Percentiles rank a stretch among this genome's conserved stretches.
phyloP scores from a whole-genome alignment of 2,329 filamentous ascomycete genomes.

The Hymenoscyphus albidus region DNA sequence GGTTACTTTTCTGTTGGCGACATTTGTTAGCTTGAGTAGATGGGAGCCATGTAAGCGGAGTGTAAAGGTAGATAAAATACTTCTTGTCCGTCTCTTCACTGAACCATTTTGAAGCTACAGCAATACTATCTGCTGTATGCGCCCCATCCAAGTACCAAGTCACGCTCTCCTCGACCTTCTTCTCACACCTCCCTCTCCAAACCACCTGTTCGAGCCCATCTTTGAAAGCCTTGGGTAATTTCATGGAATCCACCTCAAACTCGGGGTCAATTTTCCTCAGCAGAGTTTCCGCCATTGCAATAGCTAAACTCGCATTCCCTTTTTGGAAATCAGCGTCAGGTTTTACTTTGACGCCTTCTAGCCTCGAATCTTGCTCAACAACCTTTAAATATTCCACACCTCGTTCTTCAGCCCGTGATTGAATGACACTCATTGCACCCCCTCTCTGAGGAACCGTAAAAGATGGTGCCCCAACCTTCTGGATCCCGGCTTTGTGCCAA shows the following conservation, averaged over 20 bases:
- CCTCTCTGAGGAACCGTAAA: conserved; percentile 53
- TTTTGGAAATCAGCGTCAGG: conserved; percentile 56
- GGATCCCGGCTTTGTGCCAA: conserved; percentile 71
- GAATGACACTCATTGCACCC: conserved; percentile 44
- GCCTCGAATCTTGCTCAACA: conserved; percentile 45
- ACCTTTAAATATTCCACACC: conserved; percentile 44
- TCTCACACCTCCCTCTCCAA: conserved; percentile 75
- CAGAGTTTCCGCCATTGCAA: conserved; percentile 50
- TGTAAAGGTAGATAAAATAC: conserved; percentile 26
- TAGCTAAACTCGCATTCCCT: conserved; percentile 50
- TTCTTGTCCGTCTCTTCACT: conserved; percentile 43
- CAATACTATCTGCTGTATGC: conserved; percentile 87
- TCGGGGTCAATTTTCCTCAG: conserved; percentile 42
- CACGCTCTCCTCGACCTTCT: conserved; percentile 53
- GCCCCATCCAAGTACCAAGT: conserved; percentile 90
- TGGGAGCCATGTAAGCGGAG: neutral
- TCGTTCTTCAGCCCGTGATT: conserved; percentile 46
- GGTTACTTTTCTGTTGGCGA: conserved; percentile 36
- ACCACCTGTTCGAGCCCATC: conserved; percentile 70
- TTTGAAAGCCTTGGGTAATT: conserved; percentile 60
- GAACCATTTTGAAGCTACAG: conserved; percentile 81
- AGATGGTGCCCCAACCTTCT: conserved; percentile 56
- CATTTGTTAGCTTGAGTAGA: neutral
- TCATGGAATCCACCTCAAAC: conserved; percentile 24
- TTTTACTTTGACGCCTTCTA: conserved; percentile 44